Base-by-base conservation (phyloP, 441 rosid species). In the Pelargonium australe region DNA sequence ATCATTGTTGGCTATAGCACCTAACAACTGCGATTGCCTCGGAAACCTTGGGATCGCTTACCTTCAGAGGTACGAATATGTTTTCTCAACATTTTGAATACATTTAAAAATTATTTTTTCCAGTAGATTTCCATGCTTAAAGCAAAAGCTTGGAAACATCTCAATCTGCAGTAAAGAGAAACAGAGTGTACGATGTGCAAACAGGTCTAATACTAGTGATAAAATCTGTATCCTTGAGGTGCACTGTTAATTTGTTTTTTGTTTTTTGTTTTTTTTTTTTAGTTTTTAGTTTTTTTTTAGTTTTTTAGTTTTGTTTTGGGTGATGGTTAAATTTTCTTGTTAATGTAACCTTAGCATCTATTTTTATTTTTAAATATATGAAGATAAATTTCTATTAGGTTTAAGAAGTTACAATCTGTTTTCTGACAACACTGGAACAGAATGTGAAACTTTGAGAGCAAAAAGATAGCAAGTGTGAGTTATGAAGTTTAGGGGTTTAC, bases 41-140 rank as follows among this genome's bases (percentile, higher is more conserved):
- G 89, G 80, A 76, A 94, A 91, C 80, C 86, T 94, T 41, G 98
- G 97, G 71, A 83, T 89, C 70, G 97, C 94, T 57, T 87, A 87
- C 78, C 86, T 94, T 57, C 98, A 88, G 76, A 86, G 87, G 98
- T 94, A 71, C 80, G 70, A 55, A 64, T 37, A 31, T 65, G 53
- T 37, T 23, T 17, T 51, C n/a, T 58, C 68, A 64, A 8, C 40
- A 23, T 10, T 47, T 13, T 0, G 49, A 10, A 64, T 68, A 13
- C 40, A 61, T 61, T 70, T 11, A 12, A 34, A n/a, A 2, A 10
- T 70, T 3, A 31, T 6, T 51, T 13, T 51, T 47, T 9, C 12
- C 53, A 47, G 53, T 47, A 47, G 14, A 47, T 47, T 2, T 47
- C 53, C 53, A 47, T 47, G 4, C 5, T 51, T 23, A 8, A 7